Evolutionary conservation across 768 basidiomycete species (phyloP), one percentile per base, ranked within the genome.

Genomic region (Podaxis pistillaris): DNA sequence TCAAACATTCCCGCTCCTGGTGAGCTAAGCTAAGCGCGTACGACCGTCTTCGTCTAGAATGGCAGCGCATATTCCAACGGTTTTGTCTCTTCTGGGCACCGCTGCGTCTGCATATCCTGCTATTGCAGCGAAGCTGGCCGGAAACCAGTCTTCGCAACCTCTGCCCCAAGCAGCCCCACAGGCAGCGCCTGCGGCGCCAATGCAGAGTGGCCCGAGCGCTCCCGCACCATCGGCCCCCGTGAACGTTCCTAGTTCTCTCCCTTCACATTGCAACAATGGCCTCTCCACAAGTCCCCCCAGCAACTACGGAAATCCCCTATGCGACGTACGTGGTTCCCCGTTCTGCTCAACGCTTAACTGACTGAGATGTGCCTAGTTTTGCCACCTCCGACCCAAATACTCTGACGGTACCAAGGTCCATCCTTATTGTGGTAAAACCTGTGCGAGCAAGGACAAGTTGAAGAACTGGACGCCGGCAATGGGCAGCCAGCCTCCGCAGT

Each of bases 401-500:
- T 75, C 76, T 65, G 86, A 87, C 63, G 84, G 84, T 12, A 74
- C 71, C 52, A 85, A 81, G 68, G 81, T 78, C 4, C 86, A 86
- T 68, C 77, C 81, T 0, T 88, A 81, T 66, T 88, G 86, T 66
- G 74, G 84, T 68, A 87, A 83, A 74, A 79, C 78, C 4, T 88
- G 86, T 68, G 82, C 85, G n/a, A 75, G 64, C 68, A 82, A 80
- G 62, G 71, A 73, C 61, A 67, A 75, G 76, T 71, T 67, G 67
- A 68, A 63, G 65, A 60, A 60, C 22, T 46, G 51, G 59, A 60
- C 59, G 40, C 53, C 46, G 2, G 44, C 60, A 24, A 47, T 37
- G 44, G 46, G 54, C 33, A 56, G 50, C 26, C 54, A 56, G 19
- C 54, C 61, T 15, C 55, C 54, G 12, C 61, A 62, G 17, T 15